Percentiles rank a stretch among this genome's conserved stretches.
Conservation (phyloP, 306 rosid genomes). For the Inga leiocalycina region DNA sequence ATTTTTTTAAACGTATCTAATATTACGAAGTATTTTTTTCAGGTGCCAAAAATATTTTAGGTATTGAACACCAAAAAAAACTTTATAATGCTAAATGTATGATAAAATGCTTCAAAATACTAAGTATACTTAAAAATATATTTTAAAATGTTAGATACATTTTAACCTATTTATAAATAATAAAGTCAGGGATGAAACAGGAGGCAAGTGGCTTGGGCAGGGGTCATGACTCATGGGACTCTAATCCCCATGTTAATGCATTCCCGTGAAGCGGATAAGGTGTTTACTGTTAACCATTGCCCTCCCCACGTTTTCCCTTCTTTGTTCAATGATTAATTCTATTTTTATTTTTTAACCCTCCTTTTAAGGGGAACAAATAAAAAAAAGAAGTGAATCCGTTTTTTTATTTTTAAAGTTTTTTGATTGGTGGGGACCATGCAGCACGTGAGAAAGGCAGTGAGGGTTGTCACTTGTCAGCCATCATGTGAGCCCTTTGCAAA, state of each 20-base stretch:
- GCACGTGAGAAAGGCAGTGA: constrained; percentile 63
- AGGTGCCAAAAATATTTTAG: no score
- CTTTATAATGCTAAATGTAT: no score
- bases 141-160: no score
- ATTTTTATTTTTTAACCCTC: not conserved
- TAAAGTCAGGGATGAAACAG: no score
- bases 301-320: not conserved
- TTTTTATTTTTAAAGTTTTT: not conserved
- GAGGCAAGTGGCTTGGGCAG: not conserved
- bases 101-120: no score
- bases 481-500: constrained; percentile 49
- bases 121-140: no score
- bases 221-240: not conserved
- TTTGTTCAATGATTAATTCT: not conserved
- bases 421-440: constrained; percentile 39
- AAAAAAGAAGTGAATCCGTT: not conserved
- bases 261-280: constrained; percentile 36
- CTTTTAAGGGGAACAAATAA: not conserved
- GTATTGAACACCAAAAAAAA: no score
- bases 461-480: constrained; percentile 71
- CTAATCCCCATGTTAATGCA: constrained; percentile 50
- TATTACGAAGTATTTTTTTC: no score
- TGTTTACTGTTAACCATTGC: constrained; percentile 8
- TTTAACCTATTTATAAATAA: not conserved
- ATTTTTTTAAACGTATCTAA: no score